Percentiles rank a stretch among this genome's conserved stretches.
phyloP scores from a whole-genome alignment of 768 basidiomycete species.

The Guyanaporus albipodus region DNA sequence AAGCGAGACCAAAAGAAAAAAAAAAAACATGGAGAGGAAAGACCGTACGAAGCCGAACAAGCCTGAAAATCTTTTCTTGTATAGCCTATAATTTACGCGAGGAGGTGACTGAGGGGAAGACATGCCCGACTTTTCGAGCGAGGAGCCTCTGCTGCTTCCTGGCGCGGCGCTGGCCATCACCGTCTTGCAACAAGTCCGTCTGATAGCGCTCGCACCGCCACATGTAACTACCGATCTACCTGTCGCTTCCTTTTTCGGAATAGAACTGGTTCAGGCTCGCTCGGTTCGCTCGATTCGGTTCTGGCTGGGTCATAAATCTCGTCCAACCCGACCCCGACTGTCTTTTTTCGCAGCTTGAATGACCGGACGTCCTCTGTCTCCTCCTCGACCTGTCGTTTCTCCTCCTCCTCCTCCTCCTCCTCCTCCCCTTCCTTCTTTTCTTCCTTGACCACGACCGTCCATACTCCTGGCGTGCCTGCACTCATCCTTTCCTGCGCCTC shows the following conservation, averaged over 20 bases:
- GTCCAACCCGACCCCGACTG: slow-evolving; percentile 54
- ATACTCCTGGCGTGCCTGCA: slow-evolving; percentile 73
- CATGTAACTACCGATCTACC: background rate
- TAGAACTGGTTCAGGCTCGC: slow-evolving; percentile 4
- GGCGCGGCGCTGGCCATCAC: background rate
- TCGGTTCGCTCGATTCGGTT: slow-evolving; percentile 13
- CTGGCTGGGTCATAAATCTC: slow-evolving; percentile 77
- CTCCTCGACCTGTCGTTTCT: slow-evolving; percentile 34
- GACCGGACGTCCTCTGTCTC: slow-evolving; percentile 52
- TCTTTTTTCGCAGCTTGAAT: slow-evolving; percentile 70
- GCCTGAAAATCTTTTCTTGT: slow-evolving; percentile 66
- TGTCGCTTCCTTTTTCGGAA: slow-evolving; percentile 21
- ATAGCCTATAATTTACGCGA: slow-evolving; percentile 49
- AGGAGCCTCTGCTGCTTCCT: background rate
- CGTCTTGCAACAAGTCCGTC: background rate
- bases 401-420: slow-evolving; percentile 13
- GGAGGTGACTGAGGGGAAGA: background rate
- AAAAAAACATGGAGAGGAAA: background rate
- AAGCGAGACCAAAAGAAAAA: background rate
- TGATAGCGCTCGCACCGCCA: background rate
- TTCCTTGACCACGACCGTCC: slow-evolving; percentile 55
- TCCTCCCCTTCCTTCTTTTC: background rate
- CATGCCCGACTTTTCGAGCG: background rate
- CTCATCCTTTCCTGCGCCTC: slow-evolving; percentile 56
- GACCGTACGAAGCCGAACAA: slow-evolving; percentile 51